Evolutionary conservation across 2,329 filamentous ascomycete species (phyloP).

Genomic region (Neodidymelliopsis sp.): DNA sequence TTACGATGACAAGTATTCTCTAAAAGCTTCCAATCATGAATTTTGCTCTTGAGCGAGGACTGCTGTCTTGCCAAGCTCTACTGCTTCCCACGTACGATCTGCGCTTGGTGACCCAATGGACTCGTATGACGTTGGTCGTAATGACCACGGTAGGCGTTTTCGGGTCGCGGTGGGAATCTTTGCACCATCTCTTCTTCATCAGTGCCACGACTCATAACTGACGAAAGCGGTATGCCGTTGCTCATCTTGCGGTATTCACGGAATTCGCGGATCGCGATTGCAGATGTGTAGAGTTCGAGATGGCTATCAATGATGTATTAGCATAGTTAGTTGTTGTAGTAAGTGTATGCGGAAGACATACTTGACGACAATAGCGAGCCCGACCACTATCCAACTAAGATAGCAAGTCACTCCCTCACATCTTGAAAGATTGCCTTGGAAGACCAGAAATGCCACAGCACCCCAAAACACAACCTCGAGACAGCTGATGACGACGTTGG

Average conservation of each 20-base stretch:
- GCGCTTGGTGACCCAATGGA: not conserved
- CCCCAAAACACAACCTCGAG: constrained; percentile 56
- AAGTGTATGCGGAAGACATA: not conserved
- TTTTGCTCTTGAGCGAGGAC: no score
- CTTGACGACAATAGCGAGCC: constrained; percentile 23
- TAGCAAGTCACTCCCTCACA: constrained; percentile 27
- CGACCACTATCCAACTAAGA: constrained; percentile 32
- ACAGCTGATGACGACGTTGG: constrained; percentile 51
- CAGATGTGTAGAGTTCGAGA: constrained; percentile 12
- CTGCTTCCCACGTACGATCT: constrained; percentile 4
- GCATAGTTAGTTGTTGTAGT: not conserved
- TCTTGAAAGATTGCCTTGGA: constrained; percentile 25
- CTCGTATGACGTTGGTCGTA: not conserved
- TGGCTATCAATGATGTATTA: constrained; percentile 3
- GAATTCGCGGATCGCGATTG: constrained; percentile 19
- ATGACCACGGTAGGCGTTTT: not conserved
- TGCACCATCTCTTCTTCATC: constrained; percentile 11
- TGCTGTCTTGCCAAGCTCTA: no score
- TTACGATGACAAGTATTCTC: no score
- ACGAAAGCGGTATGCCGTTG: constrained; percentile 18
- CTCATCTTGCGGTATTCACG: constrained; percentile 14
- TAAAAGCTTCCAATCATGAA: no score
- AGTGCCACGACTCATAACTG: constrained; percentile 44
- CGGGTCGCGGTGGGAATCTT: not conserved
- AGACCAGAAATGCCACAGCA: constrained; percentile 43